These are phyloP conservation scores for Neopestalotiopsis sp. DNA, from an alignment of 2,329 filamentous ascomycete species.

Conservation along the genomic window DNA sequence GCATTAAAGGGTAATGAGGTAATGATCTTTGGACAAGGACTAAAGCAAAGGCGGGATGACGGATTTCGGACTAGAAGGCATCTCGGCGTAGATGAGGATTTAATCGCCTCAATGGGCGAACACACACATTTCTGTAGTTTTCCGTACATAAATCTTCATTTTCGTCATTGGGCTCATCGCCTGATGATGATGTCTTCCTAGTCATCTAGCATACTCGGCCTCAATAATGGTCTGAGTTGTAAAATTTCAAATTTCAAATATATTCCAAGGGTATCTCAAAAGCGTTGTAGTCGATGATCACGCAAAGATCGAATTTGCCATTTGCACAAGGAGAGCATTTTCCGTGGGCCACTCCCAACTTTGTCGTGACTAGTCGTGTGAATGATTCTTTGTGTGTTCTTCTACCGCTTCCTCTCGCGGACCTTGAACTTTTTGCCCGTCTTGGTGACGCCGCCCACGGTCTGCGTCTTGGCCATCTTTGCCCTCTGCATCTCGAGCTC, in stretches of 20 bases:
- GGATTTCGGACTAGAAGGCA: background rate
- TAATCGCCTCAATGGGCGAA: background rate
- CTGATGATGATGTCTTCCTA: background rate
- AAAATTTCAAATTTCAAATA: slow-evolving; percentile 14
- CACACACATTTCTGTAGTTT: background rate
- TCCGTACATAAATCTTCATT: background rate
- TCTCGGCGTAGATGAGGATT: background rate
- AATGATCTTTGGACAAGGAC: background rate
- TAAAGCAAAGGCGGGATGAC: background rate
- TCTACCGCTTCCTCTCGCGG: slow-evolving; percentile 64
- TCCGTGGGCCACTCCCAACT: background rate
- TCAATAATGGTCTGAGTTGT: background rate
- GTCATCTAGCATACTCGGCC: background rate
- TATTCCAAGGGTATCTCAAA: slow-evolving; percentile 23
- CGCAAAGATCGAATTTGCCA: background rate
- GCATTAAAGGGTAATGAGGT: background rate
- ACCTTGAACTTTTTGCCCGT: slow-evolving; percentile 68
- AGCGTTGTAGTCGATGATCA: slow-evolving; percentile 2
- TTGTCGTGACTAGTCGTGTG: background rate
- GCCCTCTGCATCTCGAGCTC: slow-evolving; percentile 64
- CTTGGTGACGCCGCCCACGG: slow-evolving; percentile 63
- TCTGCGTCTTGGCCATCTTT: slow-evolving; percentile 70
- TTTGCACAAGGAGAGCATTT: background rate
- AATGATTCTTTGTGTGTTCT: background rate
- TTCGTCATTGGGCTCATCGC: background rate